Evolutionary conservation across 2,329 filamentous ascomycete species (phyloP).

Genomic region (Huntiella abstrusa): DNA sequence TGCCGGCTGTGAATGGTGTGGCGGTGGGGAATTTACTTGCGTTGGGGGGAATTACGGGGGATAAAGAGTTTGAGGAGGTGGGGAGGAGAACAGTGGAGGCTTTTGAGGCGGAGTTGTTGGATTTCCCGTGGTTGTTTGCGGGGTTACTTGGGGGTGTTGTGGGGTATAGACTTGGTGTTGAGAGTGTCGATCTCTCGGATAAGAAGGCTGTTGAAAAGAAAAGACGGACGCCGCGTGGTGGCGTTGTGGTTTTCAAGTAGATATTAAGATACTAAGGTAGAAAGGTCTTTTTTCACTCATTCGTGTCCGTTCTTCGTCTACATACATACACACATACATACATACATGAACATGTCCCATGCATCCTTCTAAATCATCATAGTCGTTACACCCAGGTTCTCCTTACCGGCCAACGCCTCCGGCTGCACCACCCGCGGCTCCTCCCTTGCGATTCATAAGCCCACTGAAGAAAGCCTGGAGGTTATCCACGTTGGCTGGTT

Average conservation of each 20-base stretch:
- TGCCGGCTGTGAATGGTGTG: constrained; percentile 77
- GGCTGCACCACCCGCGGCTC: constrained; percentile 6
- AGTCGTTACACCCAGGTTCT: constrained; percentile 4
- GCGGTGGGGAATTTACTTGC: constrained; percentile 78
- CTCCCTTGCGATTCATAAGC: constrained; percentile 35
- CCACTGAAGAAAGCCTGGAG: constrained; percentile 38
- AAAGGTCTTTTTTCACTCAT: not conserved
- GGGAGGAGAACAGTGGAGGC: constrained; percentile 61
- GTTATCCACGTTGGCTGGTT: constrained; percentile 9
- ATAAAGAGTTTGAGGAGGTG: constrained; percentile 32
- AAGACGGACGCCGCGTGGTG: constrained; percentile 1
- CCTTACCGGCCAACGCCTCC: constrained; percentile 1
- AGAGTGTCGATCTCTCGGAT: constrained; percentile 14
- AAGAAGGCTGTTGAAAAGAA: constrained; percentile 2
- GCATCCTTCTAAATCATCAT: not conserved
- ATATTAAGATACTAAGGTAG: not conserved
- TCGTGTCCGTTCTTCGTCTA: not conserved
- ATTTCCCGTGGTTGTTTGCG: constrained; percentile 84
- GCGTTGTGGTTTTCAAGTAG: constrained; percentile 4
- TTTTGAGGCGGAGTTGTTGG: constrained; percentile 79
- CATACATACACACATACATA: not conserved
- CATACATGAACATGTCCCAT: too few species aligned
- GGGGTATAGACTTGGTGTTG: constrained; percentile 50
- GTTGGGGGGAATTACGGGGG: constrained; percentile 44
- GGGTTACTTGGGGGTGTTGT: constrained; percentile 63